phyloP scores from a whole-genome alignment of 441 rosid species.

The Capsella rubella region DNA sequence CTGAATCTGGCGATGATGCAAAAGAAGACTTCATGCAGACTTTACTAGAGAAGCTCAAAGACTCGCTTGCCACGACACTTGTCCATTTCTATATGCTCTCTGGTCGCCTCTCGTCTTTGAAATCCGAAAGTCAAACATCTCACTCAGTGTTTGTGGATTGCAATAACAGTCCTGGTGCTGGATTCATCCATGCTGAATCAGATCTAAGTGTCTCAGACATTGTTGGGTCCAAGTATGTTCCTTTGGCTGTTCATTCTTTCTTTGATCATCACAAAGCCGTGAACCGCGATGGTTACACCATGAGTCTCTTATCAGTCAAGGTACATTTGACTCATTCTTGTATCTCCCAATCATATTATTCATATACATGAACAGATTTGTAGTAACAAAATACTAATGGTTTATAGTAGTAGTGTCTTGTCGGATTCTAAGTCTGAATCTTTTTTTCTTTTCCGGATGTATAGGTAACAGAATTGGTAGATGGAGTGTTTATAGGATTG shows the following conservation, averaged over 20 bases:
- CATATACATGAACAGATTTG: neutral
- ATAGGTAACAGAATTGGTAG: slow-evolving; percentile 60
- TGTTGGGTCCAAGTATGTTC: slow-evolving; percentile 60
- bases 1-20: slow-evolving; percentile 33
- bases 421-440: neutral
- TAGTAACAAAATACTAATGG: neutral
- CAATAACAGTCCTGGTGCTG: slow-evolving; percentile 70
- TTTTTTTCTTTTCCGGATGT: neutral
- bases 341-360: neutral
- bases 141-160: slow-evolving; percentile 58
- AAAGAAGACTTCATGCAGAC: slow-evolving; percentile 43
- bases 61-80: slow-evolving; percentile 64
- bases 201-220: slow-evolving; percentile 55
- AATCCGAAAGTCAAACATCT: slow-evolving; percentile 42
- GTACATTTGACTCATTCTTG: slow-evolving; percentile 20
- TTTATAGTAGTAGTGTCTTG: neutral
- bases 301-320: slow-evolving; percentile 62
- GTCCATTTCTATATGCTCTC: slow-evolving; percentile 72
- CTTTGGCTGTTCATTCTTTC: slow-evolving; percentile 59
- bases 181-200: slow-evolving; percentile 57
- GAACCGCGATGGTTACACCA: slow-evolving; percentile 59
- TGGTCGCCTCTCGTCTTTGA: slow-evolving; percentile 60
- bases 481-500: slow-evolving; percentile 78
- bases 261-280: slow-evolving; percentile 67
- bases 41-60: slow-evolving; percentile 52